Percentiles rank a stretch among this genome's conserved stretches.
Conservation (phyloP, 768 basidiomycete species). For the Hydnomerulius pinastri region DNA sequence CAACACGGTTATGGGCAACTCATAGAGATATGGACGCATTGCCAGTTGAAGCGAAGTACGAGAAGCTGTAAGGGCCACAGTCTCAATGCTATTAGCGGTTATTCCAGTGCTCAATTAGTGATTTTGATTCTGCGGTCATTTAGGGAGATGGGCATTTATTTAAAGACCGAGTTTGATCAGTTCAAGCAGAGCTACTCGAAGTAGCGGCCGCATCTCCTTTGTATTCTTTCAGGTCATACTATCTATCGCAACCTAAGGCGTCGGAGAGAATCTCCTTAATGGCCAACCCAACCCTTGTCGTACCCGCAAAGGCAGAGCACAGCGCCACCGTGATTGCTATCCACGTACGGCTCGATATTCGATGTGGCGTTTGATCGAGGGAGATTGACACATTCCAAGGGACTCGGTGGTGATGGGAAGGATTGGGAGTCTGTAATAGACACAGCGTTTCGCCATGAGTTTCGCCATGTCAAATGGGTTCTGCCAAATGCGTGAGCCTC, state of each 20-base stretch:
- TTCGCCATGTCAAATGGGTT: slow-evolving; percentile 82
- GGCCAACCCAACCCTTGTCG: not conserved
- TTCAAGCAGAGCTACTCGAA: not conserved
- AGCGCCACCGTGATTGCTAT: slow-evolving; percentile 3
- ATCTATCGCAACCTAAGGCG: not conserved
- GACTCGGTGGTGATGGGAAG: slow-evolving; percentile 67
- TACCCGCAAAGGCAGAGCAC: not conserved
- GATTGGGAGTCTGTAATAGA: slow-evolving; percentile 80
- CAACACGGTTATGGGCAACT: too few species aligned
- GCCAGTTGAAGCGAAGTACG: not conserved
- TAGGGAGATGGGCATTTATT: not conserved
- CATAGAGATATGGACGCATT: too few species aligned
- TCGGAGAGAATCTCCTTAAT: too few species aligned
- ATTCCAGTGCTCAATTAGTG: not conserved
- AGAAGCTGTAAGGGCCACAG: too few species aligned
- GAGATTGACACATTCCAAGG: slow-evolving; percentile 43
- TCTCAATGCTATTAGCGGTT: too few species aligned
- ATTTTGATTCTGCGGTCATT: not conserved
- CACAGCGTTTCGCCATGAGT: slow-evolving; percentile 55
- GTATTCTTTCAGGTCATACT: not conserved
- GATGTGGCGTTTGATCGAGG: slow-evolving; percentile 6
- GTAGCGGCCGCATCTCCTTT: not conserved
- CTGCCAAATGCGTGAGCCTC: slow-evolving; percentile 33
- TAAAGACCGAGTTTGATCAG: too few species aligned
- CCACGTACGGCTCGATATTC: not conserved